Conservation (phyloP, 1,284 basidiomycete genomes). For the Spongiforma sp. region DNA sequence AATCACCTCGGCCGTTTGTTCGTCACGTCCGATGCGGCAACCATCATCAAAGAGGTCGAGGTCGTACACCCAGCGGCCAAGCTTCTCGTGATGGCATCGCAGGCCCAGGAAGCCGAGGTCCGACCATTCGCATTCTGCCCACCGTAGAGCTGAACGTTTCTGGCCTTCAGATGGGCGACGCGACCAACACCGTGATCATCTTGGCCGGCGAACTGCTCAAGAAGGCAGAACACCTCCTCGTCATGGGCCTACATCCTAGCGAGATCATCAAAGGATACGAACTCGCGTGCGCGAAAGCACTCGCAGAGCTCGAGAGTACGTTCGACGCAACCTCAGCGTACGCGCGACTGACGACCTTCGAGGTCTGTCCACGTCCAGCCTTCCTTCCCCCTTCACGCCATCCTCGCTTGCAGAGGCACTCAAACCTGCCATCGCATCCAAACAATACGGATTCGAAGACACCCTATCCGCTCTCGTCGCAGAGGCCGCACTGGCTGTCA, state of each 20-base stretch:
- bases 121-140: slow-evolving; percentile 18
- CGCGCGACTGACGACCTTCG: slow-evolving; percentile 15
- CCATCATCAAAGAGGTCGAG: slow-evolving; percentile 98
- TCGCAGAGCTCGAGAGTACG: slow-evolving; percentile 91
- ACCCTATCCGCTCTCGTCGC: slow-evolving; percentile 86
- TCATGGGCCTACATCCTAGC: slow-evolving; percentile 97
- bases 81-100: slow-evolving; percentile 95
- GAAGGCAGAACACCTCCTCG: slow-evolving; percentile 90
- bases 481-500: slow-evolving; percentile 90
- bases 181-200: slow-evolving; percentile 96
- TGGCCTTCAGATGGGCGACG: slow-evolving; percentile 85
- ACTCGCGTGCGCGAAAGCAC: slow-evolving; percentile 86
- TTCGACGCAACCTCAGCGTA: slow-evolving; percentile 24
- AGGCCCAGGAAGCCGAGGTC: slow-evolving; percentile 95
- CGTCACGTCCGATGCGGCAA: slow-evolving; percentile 98
- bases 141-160: neutral
- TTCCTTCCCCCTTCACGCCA: slow-evolving; percentile 82
- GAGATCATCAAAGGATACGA: slow-evolving; percentile 97
- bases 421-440: slow-evolving; percentile 93
- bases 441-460: slow-evolving; percentile 96
- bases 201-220: slow-evolving; percentile 96
- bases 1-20: slow-evolving; percentile 97
- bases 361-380: slow-evolving; percentile 69
- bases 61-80: slow-evolving; percentile 99
- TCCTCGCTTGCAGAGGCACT: slow-evolving; percentile 83